Evolutionary conservation across 306 rosid species (phyloP).

Genomic region (Rosa chinensis): DNA sequence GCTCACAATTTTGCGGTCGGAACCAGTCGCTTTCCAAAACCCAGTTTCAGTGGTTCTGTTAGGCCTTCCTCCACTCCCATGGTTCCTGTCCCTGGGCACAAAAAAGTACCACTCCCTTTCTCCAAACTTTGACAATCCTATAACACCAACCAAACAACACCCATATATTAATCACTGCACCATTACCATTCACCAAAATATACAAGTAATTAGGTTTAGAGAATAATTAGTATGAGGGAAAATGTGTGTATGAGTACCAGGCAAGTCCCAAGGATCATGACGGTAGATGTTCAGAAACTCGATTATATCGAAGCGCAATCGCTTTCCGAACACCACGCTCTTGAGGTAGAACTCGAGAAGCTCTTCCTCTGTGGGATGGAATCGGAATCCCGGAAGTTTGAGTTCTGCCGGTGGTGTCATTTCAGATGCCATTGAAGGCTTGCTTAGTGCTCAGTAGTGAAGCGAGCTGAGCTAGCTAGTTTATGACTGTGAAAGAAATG

Average conservation of each 20-base stretch:
- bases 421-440: conserved; percentile 25
- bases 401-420: conserved; percentile 38
- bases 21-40: conserved; percentile 97
- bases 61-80: conserved; percentile 87
- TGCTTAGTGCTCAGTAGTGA: not conserved
- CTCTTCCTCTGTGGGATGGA: conserved; percentile 96
- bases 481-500: not conserved
- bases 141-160: not conserved
- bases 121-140: conserved; percentile 73
- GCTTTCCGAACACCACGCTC: conserved; percentile 60
- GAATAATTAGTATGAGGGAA: not conserved
- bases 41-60: conserved; percentile 90
- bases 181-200: not conserved
- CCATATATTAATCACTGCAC: not conserved
- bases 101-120: conserved; percentile 99
- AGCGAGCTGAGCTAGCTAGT: not conserved
- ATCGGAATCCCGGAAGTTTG: conserved; percentile 84
- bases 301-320: conserved; percentile 62
- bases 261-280: conserved; percentile 85
- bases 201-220: not conserved
- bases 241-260: conserved; percentile 43
- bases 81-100: conserved; percentile 95
- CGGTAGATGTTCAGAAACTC: conserved; percentile 80
- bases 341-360: conserved; percentile 88
- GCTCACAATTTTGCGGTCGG: conserved; percentile 72